A percentile compares a stretch with the other conserved stretches of the same genome.
phyloP scores from a whole-genome alignment of 2,329 filamentous ascomycete genomes.

The Aureobasidium sp. region DNA sequence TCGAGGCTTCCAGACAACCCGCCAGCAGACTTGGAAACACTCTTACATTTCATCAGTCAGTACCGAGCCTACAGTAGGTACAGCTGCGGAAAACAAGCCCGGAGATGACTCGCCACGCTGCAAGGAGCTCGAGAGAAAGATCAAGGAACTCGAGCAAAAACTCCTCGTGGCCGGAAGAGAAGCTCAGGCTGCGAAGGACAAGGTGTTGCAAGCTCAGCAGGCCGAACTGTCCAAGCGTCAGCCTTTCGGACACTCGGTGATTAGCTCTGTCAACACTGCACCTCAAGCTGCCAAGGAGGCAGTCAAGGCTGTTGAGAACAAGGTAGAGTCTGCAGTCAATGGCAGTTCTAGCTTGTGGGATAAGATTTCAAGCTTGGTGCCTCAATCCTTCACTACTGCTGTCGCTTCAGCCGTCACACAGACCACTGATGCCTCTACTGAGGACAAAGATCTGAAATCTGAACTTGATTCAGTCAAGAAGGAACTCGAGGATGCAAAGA shows the following conservation, averaged over 20 bases:
- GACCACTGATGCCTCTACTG: not conserved
- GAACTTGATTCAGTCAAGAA: not conserved
- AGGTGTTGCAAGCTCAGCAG: not conserved
- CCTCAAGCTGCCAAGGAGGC: not conserved
- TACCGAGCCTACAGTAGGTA: not conserved
- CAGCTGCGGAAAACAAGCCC: not conserved
- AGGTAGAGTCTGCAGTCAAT: not conserved
- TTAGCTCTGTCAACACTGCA: not conserved
- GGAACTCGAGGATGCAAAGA: not conserved
- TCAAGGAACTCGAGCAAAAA: not conserved
- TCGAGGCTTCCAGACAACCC: not conserved
- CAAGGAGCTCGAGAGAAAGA: not conserved
- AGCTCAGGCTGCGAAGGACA: not conserved
- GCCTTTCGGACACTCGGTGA: not conserved
- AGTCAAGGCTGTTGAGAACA: not conserved
- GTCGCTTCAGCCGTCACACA: not conserved
- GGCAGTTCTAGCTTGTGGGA: not conserved
- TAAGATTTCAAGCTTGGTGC: not conserved
- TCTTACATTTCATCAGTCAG: not conserved
- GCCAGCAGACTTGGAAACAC: conserved; percentile 2
- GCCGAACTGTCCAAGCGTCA: not conserved
- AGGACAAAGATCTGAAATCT: not conserved
- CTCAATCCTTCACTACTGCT: not conserved
- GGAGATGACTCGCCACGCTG: not conserved
- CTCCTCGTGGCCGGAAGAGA: not conserved